phyloP scores from a whole-genome alignment of 768 basidiomycete genomes.

The Suillus subaureus region DNA sequence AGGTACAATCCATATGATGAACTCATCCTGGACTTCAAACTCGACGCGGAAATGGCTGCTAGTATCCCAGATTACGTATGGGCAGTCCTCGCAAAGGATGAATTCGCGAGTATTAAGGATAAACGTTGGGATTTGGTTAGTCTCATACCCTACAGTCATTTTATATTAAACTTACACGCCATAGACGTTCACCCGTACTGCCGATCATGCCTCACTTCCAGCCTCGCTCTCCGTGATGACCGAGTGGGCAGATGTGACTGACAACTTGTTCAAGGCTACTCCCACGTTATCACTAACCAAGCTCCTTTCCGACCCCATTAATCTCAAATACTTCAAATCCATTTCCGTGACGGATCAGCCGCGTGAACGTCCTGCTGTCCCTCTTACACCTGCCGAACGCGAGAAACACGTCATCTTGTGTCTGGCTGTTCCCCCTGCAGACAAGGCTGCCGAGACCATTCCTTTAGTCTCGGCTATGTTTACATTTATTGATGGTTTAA shows the following conservation, averaged over 20 bases:
- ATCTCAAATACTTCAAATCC: constrained; percentile 80
- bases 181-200: constrained; percentile 82
- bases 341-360: constrained; percentile 91
- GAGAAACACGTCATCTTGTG: constrained; percentile 78
- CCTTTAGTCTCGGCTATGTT: constrained; percentile 71
- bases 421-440: constrained; percentile 54
- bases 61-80: constrained; percentile 73
- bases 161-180: constrained; percentile 4
- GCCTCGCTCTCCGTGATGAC: constrained; percentile 74
- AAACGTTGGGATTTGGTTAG: constrained; percentile 87
- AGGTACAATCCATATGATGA: constrained; percentile 70
- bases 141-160: constrained; percentile 17
- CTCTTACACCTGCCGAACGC: constrained; percentile 50
- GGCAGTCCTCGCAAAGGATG: constrained; percentile 81
- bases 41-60: constrained; percentile 43
- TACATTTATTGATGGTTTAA: constrained; percentile 71
- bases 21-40: constrained; percentile 78
- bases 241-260: constrained; percentile 86
- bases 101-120: constrained; percentile 67
- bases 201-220: constrained; percentile 66
- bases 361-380: constrained; percentile 59
- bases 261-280: constrained; percentile 65
- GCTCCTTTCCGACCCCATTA: constrained; percentile 63
- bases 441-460: constrained; percentile 50
- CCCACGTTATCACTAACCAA: constrained; percentile 52